These are phyloP conservation scores for Trichoderma citrinoviride DNA, from an alignment of 2,329 filamentous ascomycete genomes.

Conservation along the genomic window DNA sequence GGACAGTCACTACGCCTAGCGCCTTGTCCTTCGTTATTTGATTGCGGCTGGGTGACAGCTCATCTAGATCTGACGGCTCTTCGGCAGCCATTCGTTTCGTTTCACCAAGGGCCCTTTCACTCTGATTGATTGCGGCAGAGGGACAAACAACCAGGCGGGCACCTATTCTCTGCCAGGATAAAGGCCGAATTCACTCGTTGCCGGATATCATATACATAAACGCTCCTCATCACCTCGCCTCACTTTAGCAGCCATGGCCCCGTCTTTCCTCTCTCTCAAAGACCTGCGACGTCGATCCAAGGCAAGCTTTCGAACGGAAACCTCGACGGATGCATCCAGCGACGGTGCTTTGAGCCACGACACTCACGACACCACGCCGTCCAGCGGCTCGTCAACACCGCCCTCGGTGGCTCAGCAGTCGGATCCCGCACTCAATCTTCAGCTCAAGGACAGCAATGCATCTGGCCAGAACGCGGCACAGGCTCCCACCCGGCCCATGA, in stretches of 20 bases:
- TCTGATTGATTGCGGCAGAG: neutral
- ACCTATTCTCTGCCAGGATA: neutral
- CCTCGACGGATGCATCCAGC: conserved; percentile 60
- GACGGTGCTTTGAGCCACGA: conserved; percentile 57
- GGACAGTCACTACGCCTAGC: neutral
- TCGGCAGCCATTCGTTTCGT: conserved; percentile 3
- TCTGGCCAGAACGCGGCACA: conserved; percentile 23
- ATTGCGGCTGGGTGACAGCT: neutral
- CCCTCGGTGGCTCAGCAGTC: conserved; percentile 69
- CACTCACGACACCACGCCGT: conserved; percentile 59
- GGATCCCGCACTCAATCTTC: conserved; percentile 61
- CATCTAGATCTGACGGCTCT: neutral
- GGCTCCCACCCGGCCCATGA: conserved; percentile 38
- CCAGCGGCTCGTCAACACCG: conserved; percentile 70
- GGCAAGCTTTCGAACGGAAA: conserved; percentile 67
- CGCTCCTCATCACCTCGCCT: neutral
- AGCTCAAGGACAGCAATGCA: conserved; percentile 48
- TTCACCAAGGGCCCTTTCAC: neutral
- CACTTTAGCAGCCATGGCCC: conserved; percentile 46
- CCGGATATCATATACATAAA: neutral
- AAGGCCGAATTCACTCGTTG: neutral
- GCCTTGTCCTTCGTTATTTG: neutral
- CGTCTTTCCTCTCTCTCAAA: conserved; percentile 65
- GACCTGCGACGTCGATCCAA: conserved; percentile 74
- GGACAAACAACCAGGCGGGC: neutral